Evolutionary conservation across 2,329 filamentous ascomycete genomes (phyloP), one percentile per base, ranked within the genome.

Genomic region (Didymella glomerata): DNA sequence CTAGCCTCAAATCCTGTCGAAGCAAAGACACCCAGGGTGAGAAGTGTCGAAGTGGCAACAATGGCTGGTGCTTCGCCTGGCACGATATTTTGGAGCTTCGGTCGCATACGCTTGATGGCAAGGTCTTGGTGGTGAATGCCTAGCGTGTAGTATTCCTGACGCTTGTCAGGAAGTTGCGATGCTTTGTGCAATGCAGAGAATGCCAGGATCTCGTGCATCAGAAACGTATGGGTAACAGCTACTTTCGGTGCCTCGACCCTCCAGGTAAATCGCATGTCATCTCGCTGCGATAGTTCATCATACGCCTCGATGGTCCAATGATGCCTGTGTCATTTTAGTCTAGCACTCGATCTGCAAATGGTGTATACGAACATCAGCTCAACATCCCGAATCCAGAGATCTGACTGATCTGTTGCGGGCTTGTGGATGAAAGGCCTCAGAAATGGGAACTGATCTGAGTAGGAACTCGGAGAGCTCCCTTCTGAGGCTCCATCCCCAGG

Each of bases 201-300:
- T 6, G 79, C 78, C 11, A 81, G 63, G 3, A 81, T 69, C 11
- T 79, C 76, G 54, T 81, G 76, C 62, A 82, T 72, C 0, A 81
- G 63, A 40, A 78, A 81, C 0, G 63, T 61, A 40, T 78, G 68
- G 2, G 60, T 52, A 8, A 74, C 65, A 27, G 77, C 78, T 45
- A 77, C 64, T 42, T 72, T 68, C 1, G 78, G 76, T 16, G 76
- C 69, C 2, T 67, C 62, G 10, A 74, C 56, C 51, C 66, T 68
- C 77, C 77, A 81, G n/a, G 69, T 65, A 3, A 69, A 50, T 42
- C 57, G 62, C 38, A 71, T 67, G 30, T 76, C 69, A 13, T 68
- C 62, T 30, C 66, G 61, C 20, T 65, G 61, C 24, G 72, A 68
- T 11, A 77, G 32, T 6, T 63, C 60, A 20, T 65, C 59, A 30